Evolutionary conservation across 768 basidiomycete genomes (phyloP), one percentile per base, ranked within the genome.

Genomic region (Mycena chlorophos): DNA sequence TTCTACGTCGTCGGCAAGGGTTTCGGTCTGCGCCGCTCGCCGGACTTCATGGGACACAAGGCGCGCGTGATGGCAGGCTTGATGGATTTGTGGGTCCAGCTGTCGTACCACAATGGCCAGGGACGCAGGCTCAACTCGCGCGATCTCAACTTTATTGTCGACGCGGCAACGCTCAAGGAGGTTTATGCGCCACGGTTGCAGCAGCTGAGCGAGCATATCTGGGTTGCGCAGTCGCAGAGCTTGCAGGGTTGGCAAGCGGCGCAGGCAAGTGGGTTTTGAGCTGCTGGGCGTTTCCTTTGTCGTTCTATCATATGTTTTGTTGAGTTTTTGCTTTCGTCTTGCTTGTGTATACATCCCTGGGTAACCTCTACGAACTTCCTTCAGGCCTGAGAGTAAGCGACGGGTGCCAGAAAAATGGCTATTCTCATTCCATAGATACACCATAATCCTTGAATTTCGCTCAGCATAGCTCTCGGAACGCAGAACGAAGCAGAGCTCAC

Each of bases 1-100:
- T 72, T 71, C 56, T 73, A 73, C 51, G 65, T 64, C 26, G 56
- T 71, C 27, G 71, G 66, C 19, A 63, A 64, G 28, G 70, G 66
- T 14, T 60, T 71, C 20, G 67, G 66, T 2, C 29, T 53, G 8
- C 67, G 68, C 12, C 22, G 20, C 6, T 50, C 56, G 14, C 54
- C 52, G 10, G 20, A 52, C 10, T n/a, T n/a, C n/a, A n/a, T n/a
- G n/a, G n/a, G n/a, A n/a, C 46, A 26, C 2, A 45, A 54, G 47
- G 46, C 20, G 5, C 47, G 52, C 31, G 37, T 69, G 14, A 25
- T 67, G 13, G 27, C 30, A 19, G 60, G 61, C 2, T 52, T 71
- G 4, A 54, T 65, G 60, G 37, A 34, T 39, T 62, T 73, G 16
- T 73, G 70, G 71, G 51, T 63, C 20, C 59, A 67, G 52, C 42